Evolutionary conservation across 768 basidiomycete genomes (phyloP).

Genomic region (Lentinula lateritia): DNA sequence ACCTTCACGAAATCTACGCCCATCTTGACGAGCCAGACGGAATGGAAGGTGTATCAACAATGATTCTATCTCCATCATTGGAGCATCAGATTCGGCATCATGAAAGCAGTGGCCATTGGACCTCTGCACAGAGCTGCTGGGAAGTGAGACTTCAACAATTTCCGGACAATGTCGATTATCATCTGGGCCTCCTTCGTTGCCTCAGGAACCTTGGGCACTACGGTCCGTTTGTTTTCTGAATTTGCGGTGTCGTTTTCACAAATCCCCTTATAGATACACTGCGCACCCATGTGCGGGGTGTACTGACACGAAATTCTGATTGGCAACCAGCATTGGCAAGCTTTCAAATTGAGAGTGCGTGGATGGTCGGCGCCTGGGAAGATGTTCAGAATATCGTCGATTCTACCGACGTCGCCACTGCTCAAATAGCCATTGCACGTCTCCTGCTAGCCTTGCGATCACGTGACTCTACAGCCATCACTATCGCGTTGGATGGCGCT

Average conservation of each 20-base stretch:
- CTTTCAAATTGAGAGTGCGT: conserved; percentile 90
- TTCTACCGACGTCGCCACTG: conserved; percentile 40
- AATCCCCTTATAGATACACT: conserved; percentile 65
- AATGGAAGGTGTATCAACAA: conserved; percentile 94
- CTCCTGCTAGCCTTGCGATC: conserved; percentile 76
- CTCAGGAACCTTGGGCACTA: conserved; percentile 95
- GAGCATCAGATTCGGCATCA: conserved; percentile 98
- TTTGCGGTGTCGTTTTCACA: conserved; percentile 1
- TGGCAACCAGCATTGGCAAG: conserved; percentile 77
- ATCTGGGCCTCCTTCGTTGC: conserved; percentile 86
- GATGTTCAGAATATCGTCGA: conserved; percentile 64
- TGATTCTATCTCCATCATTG: conserved; percentile 82
- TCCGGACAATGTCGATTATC: conserved; percentile 84
- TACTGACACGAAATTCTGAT: conserved; percentile 76
- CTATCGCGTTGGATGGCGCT: conserved; percentile 53
- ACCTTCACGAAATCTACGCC: conserved; percentile 92
- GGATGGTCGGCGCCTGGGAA: conserved; percentile 94
- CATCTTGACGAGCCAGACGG: conserved; percentile 97
- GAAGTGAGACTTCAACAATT: conserved; percentile 88
- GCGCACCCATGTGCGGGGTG: conserved; percentile 89
- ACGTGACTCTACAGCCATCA: conserved; percentile 39
- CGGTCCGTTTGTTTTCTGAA: conserved; percentile 47
- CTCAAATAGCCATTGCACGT: conserved; percentile 70
- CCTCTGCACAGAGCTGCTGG: conserved; percentile 99
- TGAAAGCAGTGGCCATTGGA: conserved; percentile 96